Conservation (phyloP, 495 filamentous ascomycete species). For the Thozetella sp. region DNA sequence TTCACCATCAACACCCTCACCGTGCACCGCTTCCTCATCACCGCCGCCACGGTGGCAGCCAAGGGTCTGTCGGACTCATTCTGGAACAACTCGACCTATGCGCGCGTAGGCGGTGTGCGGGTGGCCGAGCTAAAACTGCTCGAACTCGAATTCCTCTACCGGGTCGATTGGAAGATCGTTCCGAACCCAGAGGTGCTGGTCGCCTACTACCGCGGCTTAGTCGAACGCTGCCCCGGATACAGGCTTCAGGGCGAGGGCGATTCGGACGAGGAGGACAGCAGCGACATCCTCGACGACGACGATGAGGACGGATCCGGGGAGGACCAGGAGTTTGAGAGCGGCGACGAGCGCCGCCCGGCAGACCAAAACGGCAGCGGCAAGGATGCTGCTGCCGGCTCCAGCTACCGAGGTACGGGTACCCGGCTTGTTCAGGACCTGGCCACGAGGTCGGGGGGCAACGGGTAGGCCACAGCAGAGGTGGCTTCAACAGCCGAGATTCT, state of each 20-base stretch:
- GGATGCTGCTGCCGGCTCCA: neutral
- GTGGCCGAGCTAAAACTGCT: conserved; percentile 85
- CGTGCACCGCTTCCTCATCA: conserved; percentile 95
- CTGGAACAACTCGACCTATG: conserved; percentile 97
- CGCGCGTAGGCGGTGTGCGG: conserved; percentile 88
- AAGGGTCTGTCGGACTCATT: conserved; percentile 97
- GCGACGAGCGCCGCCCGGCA: conserved; percentile 12
- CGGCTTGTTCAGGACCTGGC: neutral
- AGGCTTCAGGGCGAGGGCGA: conserved; percentile 34
- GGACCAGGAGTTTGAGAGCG: conserved; percentile 19
- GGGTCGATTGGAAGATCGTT: conserved; percentile 95
- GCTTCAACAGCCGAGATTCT: neutral
- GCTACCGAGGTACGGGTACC: neutral
- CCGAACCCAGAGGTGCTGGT: conserved; percentile 90
- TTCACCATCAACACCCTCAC: conserved; percentile 95
- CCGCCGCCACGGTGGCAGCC: conserved; percentile 90
- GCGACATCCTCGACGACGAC: conserved; percentile 10
- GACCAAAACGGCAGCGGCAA: neutral
- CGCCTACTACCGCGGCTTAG: conserved; percentile 88
- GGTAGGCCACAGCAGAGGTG: neutral
- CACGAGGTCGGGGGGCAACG: neutral
- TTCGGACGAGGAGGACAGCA: conserved; percentile 11
- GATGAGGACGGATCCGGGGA: conserved; percentile 15
- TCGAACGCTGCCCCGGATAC: conserved; percentile 57
- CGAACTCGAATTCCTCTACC: conserved; percentile 90